Base-by-base conservation (phyloP, 305 asterid species). In the Ajuga reptans region DNA sequence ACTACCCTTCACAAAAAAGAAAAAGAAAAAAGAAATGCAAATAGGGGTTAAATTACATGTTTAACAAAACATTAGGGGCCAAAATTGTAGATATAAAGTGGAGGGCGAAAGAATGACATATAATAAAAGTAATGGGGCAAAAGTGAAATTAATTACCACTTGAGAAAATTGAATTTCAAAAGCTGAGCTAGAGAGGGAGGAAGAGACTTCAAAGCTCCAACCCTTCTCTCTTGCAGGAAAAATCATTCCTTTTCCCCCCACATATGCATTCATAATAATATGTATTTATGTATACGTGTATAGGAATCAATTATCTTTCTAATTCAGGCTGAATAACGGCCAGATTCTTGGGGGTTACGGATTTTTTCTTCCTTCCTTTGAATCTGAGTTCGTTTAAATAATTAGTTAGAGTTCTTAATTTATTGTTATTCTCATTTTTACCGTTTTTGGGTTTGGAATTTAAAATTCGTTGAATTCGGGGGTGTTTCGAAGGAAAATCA, bases 121-220 rank as follows among this genome's bases (percentile, higher is more conserved):
- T 9, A 1, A 21, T 7, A 37, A 42, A 50, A 60, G 33, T 60
- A 60, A 12, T 71, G 69, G 75, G 51, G 18, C 9, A 50, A 21
- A 59, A 59, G 49, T 50, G 50, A 27, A 52, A 71, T 50, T 50
- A 51, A 71, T 50, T 50, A 51, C 37, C 29, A 6, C 27, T 62
- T 27, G 17, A 80, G 64, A 56, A 82, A 91, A 87, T 86, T 82
- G 86, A 84, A 83, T 89, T 91, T 85, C 86, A 87, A 91, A 91
- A 89, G 83, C 85, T 41, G 60, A 79, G 82, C 84, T 43, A 68
- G 88, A 81, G 91, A 84, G 91, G 91, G 93, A 84, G 90, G 86
- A 84, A 72, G 81, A 69, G 41, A 50, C 80, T 50, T 7, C 63
- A 77, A 71, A 74, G 84, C 82, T 86, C 71, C 75, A 66, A 50